Evolutionary conservation across 106 monocot species (phyloP).

Genomic region (Narthecium ossifragum): DNA sequence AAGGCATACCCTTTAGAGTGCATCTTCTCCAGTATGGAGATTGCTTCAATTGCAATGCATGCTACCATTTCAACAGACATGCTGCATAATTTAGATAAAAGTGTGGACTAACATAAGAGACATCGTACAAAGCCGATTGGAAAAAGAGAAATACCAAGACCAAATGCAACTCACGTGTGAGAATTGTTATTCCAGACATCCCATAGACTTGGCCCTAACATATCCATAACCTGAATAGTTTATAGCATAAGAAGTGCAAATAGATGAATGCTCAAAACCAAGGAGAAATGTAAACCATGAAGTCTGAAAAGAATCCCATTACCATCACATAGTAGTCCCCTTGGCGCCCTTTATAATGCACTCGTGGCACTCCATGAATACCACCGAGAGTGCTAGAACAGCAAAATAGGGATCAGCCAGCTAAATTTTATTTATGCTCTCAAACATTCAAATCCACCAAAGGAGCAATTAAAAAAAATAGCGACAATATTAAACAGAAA

Average conservation of each 20-base stretch:
- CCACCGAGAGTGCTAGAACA: conserved; percentile 70
- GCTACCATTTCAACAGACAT: conserved; percentile 80
- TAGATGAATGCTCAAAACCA: neutral
- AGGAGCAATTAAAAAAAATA: neutral
- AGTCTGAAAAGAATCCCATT: conserved; percentile 17
- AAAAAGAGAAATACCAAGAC: neutral
- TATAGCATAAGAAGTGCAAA: neutral
- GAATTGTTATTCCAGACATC: conserved; percentile 82
- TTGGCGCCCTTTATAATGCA: conserved; percentile 89
- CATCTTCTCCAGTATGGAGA: conserved; percentile 72
- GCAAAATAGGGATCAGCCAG: neutral
- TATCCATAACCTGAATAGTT: conserved; percentile 73
- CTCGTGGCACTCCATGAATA: conserved; percentile 89
- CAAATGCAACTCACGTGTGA: conserved; percentile 38
- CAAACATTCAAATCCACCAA: conserved; percentile 3
- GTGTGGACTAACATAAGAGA: neutral
- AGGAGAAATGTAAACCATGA: neutral
- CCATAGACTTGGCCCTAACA: conserved; percentile 87
- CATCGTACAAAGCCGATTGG: neutral
- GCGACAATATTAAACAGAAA: neutral
- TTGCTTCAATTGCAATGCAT: conserved; percentile 70
- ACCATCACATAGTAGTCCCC: conserved; percentile 95
- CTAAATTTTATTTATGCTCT: neutral
- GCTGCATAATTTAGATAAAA: conserved; percentile 20
- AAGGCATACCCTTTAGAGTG: conserved; percentile 62